A percentile compares a stretch with the other conserved stretches of the same genome.
These are phyloP conservation scores for Xylariaceae sp. DNA, from an alignment of 2,329 filamentous ascomycete genomes.

Conservation along the genomic window DNA sequence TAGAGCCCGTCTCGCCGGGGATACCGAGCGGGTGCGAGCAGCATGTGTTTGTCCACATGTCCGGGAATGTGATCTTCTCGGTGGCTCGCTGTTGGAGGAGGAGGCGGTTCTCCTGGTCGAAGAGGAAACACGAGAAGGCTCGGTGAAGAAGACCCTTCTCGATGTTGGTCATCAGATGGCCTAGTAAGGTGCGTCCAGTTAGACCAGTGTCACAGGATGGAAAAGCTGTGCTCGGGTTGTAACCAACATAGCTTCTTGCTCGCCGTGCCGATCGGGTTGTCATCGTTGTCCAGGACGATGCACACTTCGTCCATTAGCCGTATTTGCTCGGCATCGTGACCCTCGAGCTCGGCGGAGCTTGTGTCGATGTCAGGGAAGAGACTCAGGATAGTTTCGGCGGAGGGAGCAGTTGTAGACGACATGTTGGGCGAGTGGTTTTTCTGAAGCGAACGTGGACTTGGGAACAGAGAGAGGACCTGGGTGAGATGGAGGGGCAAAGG, in stretches of 20 bases:
- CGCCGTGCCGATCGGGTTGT: constrained; percentile 87
- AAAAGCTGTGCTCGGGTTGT: neutral
- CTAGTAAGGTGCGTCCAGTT: constrained; percentile 40
- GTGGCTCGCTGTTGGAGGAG: constrained; percentile 91
- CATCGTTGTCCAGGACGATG: constrained; percentile 91
- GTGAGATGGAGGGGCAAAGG: constrained; percentile 13
- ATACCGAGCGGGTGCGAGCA: constrained; percentile 95
- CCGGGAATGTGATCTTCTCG: constrained; percentile 98
- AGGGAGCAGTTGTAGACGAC: constrained; percentile 49
- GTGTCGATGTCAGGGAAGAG: constrained; percentile 82
- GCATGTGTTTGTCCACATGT: constrained; percentile 99
- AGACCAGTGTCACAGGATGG: neutral
- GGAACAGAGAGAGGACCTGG: neutral
- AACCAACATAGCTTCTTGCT: constrained; percentile 93
- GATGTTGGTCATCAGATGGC: constrained; percentile 98
- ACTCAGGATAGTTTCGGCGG: constrained; percentile 76
- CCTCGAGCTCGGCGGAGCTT: constrained; percentile 68
- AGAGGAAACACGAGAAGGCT: constrained; percentile 96
- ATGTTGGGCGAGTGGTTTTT: constrained; percentile 13
- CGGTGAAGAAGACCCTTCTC: constrained; percentile 92
- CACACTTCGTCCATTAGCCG: constrained; percentile 98
- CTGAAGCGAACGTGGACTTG: constrained; percentile 4
- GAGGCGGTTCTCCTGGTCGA: constrained; percentile 86
- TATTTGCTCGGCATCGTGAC: constrained; percentile 97
- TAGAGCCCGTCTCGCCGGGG: constrained; percentile 81